These are phyloP conservation scores for Ophiostoma australiae DNA, from an alignment of 2,329 filamentous ascomycete species.

Conservation along the genomic window DNA sequence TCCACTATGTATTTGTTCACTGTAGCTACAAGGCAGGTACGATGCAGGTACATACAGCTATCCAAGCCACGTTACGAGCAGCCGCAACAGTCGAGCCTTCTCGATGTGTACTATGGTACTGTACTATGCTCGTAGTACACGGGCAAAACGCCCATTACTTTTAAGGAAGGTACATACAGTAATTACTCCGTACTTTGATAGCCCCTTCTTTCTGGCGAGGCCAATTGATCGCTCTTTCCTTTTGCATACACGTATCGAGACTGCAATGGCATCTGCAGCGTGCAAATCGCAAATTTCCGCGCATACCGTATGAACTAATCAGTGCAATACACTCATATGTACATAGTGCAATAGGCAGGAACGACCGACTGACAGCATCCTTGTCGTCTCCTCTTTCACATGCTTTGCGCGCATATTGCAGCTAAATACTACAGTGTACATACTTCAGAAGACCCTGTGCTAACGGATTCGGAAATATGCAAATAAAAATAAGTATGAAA, in stretches of 20 bases:
- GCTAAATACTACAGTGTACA: not conserved
- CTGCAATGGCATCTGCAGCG: not conserved
- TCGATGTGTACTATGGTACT: not conserved
- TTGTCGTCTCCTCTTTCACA: slow-evolving; percentile 6
- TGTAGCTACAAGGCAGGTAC: not conserved
- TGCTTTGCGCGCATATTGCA: not conserved
- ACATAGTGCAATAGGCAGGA: not conserved
- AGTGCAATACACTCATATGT: not conserved
- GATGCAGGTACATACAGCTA: not conserved
- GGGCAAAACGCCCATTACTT: not conserved
- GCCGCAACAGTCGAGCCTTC: not conserved
- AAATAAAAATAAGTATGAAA: not conserved
- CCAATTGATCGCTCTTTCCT: not conserved
- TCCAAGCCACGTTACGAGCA: not conserved
- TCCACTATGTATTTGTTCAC: not conserved
- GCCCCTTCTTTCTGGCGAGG: not conserved
- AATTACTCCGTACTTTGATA: not conserved
- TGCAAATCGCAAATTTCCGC: slow-evolving; percentile 9
- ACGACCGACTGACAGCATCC: not conserved
- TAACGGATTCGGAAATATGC: not conserved
- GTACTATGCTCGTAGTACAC: not conserved
- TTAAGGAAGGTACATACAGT: too few species aligned
- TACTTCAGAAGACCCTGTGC: not conserved
- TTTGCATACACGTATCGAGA: not conserved
- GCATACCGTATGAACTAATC: not conserved